Conservation (phyloP, 495 filamentous ascomycete genomes). For the Copromyces sp. region DNA sequence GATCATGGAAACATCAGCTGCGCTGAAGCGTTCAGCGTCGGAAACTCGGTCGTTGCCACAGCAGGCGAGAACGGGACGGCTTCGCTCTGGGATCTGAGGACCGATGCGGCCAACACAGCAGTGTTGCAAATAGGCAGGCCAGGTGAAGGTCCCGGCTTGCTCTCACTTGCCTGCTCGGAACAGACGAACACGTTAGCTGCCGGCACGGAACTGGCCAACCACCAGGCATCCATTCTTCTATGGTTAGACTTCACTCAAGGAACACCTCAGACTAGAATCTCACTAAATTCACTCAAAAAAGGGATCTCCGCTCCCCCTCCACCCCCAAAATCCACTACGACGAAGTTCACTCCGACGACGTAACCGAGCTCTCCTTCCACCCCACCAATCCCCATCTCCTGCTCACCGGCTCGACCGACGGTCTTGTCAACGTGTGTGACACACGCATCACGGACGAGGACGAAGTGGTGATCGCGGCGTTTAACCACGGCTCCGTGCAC, state of each 20-base stretch:
- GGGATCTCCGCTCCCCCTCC: constrained; percentile 55
- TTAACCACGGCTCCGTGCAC: constrained; percentile 85
- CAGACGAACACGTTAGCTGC: constrained; percentile 53
- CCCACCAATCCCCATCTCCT: constrained; percentile 52
- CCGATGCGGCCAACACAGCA: constrained; percentile 21
- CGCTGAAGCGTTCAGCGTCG: constrained; percentile 35
- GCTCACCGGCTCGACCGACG: constrained; percentile 86
- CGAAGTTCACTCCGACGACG: constrained; percentile 86
- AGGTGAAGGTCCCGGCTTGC: constrained; percentile 41
- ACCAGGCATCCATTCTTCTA: constrained; percentile 60
- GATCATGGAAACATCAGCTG: constrained; percentile 49
- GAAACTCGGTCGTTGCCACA: constrained; percentile 39
- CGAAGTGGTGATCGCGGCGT: constrained; percentile 72
- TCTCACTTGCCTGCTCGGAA: constrained; percentile 58
- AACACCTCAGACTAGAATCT: not conserved
- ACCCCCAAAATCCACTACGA: constrained; percentile 52
- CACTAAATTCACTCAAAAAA: constrained; percentile 19
- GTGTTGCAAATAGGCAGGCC: constrained; percentile 24
- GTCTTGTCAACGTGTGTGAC: constrained; percentile 78
- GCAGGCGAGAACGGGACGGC: constrained; percentile 54
- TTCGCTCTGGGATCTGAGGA: constrained; percentile 47
- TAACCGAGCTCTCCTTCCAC: constrained; percentile 77
- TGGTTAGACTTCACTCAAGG: constrained; percentile 44
- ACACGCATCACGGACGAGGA: constrained; percentile 67
- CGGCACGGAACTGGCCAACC: constrained; percentile 69